A percentile compares a stretch with the other conserved stretches of the same genome.
Evolutionary conservation across 192 early-diverging fungal species (phyloP).

Genomic region (Dimargaris verticillata): DNA sequence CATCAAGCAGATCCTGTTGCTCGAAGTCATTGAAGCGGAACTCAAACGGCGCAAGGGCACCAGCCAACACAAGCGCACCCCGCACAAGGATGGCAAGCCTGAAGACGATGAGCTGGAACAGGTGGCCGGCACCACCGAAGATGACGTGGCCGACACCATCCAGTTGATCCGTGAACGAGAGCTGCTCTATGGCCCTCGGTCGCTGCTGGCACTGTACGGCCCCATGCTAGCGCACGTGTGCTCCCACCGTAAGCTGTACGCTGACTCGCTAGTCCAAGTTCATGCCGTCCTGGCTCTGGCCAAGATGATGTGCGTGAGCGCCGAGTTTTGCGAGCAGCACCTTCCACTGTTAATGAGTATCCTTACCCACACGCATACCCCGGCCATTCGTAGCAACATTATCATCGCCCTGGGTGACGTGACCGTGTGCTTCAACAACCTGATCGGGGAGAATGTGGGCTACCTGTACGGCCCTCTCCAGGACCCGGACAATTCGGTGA

Average conservation of each 20-base stretch:
- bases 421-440: slow-evolving; percentile 88
- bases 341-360: slow-evolving; percentile 82
- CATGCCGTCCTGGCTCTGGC: slow-evolving; percentile 72
- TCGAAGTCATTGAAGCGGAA: slow-evolving; percentile 85
- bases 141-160: slow-evolving; percentile 87
- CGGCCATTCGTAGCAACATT: slow-evolving; percentile 82
- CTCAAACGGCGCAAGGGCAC: slow-evolving; percentile 64
- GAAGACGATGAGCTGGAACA: slow-evolving; percentile 82
- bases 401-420: slow-evolving; percentile 97
- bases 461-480: slow-evolving; percentile 85
- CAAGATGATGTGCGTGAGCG: slow-evolving; percentile 95
- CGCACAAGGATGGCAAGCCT: slow-evolving; percentile 15
- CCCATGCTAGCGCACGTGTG: slow-evolving; percentile 72
- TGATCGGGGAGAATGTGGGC: slow-evolving; percentile 92
- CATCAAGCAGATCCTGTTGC: slow-evolving; percentile 88
- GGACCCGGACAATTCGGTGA: slow-evolving; percentile 65
- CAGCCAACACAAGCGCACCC: slow-evolving; percentile 21
- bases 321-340: slow-evolving; percentile 86
- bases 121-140: slow-evolving; percentile 81
- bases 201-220: slow-evolving; percentile 65
- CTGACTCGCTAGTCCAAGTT: slow-evolving; percentile 70
- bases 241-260: slow-evolving; percentile 60
- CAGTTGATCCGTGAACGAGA: slow-evolving; percentile 78
- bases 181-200: slow-evolving; percentile 61
- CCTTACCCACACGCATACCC: slow-evolving; percentile 64